Percentiles rank a stretch among this genome's conserved stretches.
Conservation (phyloP, 257 asterid species). For the Gentiana straminea region DNA sequence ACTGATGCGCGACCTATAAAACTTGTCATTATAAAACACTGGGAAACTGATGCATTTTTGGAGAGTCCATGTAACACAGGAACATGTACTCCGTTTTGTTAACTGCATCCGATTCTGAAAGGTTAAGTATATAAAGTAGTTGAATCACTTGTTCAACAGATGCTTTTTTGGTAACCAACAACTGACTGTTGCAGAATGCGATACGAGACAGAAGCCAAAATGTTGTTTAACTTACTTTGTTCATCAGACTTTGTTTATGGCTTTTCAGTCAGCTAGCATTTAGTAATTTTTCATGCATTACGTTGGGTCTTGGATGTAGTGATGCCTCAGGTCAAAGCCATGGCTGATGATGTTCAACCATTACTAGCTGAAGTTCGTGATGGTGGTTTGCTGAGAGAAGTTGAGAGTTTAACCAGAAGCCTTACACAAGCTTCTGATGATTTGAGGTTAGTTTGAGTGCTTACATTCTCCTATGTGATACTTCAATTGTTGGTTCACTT, state of each 20-base stretch:
- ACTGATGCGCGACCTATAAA: too few relatives aligned
- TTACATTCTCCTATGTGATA: not conserved
- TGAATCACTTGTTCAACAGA: too few relatives aligned
- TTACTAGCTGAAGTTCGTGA: conserved; percentile 75
- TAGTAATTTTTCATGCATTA: conserved; percentile 43
- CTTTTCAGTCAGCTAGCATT: not conserved
- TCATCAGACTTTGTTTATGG: not conserved
- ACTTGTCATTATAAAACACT: too few relatives aligned
- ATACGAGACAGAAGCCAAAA: not conserved
- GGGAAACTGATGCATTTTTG: too few relatives aligned
- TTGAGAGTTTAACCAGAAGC: conserved; percentile 79
- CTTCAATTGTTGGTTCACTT: not conserved
- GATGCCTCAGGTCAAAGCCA: conserved; percentile 86
- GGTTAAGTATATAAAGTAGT: too few relatives aligned
- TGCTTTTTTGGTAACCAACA: not conserved
- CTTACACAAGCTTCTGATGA: conserved; percentile 86
- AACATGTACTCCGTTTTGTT: too few relatives aligned
- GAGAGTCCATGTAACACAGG: too few relatives aligned
- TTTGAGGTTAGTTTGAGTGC: conserved; percentile 43
- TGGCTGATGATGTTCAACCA: conserved; percentile 90
- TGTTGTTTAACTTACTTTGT: too few relatives aligned
- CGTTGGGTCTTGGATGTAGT: conserved; percentile 53
- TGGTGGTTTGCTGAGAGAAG: conserved; percentile 85
- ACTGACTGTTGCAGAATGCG: not conserved
- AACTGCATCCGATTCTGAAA: too few relatives aligned